Conservation (phyloP, 148 eudicot genomes). For the Diospyros kaki region DNA sequence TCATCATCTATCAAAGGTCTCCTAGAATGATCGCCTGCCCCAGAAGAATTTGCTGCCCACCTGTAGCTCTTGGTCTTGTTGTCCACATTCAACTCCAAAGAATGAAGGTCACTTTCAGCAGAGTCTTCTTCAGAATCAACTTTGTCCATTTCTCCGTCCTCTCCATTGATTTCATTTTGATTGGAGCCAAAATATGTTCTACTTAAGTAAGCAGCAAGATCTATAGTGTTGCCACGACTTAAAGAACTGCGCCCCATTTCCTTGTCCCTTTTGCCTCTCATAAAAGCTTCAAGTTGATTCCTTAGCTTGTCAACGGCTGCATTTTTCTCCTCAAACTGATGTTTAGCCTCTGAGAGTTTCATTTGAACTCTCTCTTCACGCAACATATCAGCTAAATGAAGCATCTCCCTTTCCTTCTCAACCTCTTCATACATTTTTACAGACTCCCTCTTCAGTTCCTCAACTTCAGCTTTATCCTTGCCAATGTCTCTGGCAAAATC, state of each 20-base stretch:
- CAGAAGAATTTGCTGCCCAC: constrained; percentile 21
- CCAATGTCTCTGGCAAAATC: constrained; percentile 63
- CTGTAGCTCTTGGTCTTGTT: constrained; percentile 36
- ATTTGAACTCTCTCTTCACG: constrained; percentile 55
- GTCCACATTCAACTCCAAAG: constrained; percentile 49
- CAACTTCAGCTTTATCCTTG: constrained; percentile 42
- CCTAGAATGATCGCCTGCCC: constrained; percentile 22
- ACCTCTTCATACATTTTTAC: constrained; percentile 42
- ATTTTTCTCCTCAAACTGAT: constrained; percentile 64
- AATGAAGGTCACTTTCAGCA: constrained; percentile 66
- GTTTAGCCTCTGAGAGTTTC: constrained; percentile 54
- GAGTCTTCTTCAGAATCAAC: constrained; percentile 45
- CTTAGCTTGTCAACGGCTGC: constrained; percentile 54
- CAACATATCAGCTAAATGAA: constrained; percentile 48
- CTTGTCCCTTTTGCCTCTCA: constrained; percentile 35
- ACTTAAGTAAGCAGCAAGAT: constrained; percentile 21
- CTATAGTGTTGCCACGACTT: constrained; percentile 30
- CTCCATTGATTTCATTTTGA: constrained; percentile 33
- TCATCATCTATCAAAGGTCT: constrained; percentile 32
- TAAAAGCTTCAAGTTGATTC: constrained; percentile 53
- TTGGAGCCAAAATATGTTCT: constrained; percentile 21
- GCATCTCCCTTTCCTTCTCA: constrained; percentile 54
- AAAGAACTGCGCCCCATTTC: constrained; percentile 30
- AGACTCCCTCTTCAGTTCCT: constrained; percentile 46
- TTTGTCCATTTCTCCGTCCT: constrained; percentile 53